These are phyloP conservation scores for Heterobasidion occidentale DNA, from an alignment of 1,284 basidiomycete genomes.

Conservation along the genomic window DNA sequence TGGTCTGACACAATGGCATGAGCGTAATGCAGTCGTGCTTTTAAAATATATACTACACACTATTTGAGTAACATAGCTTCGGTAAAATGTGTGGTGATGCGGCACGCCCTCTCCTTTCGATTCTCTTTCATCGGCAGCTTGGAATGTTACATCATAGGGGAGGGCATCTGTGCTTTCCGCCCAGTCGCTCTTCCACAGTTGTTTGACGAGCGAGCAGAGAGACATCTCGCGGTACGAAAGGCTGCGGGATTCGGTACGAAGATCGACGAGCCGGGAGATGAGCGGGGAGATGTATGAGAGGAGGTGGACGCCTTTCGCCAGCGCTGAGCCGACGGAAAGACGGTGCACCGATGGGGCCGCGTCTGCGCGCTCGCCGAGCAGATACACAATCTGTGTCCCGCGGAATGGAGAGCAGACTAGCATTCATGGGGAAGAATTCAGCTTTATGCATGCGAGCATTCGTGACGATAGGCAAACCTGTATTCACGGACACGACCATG, in stretches of 20 bases:
- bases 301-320: slow-evolving; percentile 33
- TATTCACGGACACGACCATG: slow-evolving; percentile 39
- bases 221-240: slow-evolving; percentile 32
- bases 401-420: slow-evolving; percentile 41
- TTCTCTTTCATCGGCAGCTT: slow-evolving; percentile 37
- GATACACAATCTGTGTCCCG: slow-evolving; percentile 40
- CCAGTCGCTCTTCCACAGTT: slow-evolving; percentile 43
- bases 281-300: slow-evolving; percentile 36
- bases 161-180: slow-evolving; percentile 36
- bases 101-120: slow-evolving; percentile 27
- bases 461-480: slow-evolving; percentile 22
- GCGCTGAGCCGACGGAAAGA: slow-evolving; percentile 30
- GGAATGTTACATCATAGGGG: slow-evolving; percentile 42
- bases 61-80: slow-evolving; percentile 32
- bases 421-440: background rate
- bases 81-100: slow-evolving; percentile 33
- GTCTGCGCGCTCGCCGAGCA: slow-evolving; percentile 34
- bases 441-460: background rate
- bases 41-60: slow-evolving; percentile 17
- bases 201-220: slow-evolving; percentile 23
- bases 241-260: slow-evolving; percentile 34
- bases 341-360: slow-evolving; percentile 32
- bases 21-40: background rate
- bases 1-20: background rate
- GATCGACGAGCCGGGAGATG: slow-evolving; percentile 29